Conservation (phyloP, 108 stramenopile genomes). For the Schizochytrium sp. region DNA sequence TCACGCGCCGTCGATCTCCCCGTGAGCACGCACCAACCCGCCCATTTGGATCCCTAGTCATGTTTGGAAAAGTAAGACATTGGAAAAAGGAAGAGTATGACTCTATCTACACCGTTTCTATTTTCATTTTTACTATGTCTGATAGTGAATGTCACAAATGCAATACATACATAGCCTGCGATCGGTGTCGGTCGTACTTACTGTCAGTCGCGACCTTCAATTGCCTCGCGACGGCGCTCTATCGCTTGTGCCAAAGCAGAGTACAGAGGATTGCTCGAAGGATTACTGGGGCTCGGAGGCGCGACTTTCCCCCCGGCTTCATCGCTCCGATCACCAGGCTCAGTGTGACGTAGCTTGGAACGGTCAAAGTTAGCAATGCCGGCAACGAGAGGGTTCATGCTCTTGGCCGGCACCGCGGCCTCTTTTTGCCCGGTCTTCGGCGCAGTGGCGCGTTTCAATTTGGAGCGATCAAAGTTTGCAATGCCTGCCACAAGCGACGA, state of each 20-base stretch:
- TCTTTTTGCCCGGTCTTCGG: too few relatives aligned
- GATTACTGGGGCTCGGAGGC: neutral
- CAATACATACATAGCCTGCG: too few relatives aligned
- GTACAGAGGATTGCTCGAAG: neutral
- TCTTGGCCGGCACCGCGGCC: too few relatives aligned
- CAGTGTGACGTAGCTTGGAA: neutral
- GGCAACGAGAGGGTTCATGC: neutral
- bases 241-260: neutral
- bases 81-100: too few relatives aligned
- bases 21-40: too few relatives aligned
- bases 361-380: neutral
- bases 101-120: too few relatives aligned
- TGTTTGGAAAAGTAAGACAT: too few relatives aligned
- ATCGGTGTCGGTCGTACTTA: too few relatives aligned
- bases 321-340: neutral
- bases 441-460: neutral
- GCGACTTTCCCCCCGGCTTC: neutral
- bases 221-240: neutral
- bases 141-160: too few relatives aligned
- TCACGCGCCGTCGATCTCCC: too few relatives aligned
- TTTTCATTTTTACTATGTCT: too few relatives aligned
- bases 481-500: neutral
- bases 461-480: neutral
- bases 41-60: too few relatives aligned
- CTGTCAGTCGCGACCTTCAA: neutral